These are phyloP conservation scores for Epichloe scottii DNA, from an alignment of 2,329 filamentous ascomycete species.

Conservation along the genomic window DNA sequence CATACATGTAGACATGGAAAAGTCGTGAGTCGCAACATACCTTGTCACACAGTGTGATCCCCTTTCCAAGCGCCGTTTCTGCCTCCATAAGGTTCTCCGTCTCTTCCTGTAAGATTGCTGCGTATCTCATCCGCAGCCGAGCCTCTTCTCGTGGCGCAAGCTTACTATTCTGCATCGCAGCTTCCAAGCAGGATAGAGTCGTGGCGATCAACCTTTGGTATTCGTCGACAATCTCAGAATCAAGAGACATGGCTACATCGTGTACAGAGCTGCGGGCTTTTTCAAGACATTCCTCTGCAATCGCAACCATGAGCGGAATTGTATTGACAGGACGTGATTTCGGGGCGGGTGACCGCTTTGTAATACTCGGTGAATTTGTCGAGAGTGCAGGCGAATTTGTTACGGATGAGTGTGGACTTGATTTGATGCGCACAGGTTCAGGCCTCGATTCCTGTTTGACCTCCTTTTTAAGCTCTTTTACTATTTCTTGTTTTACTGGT, in stretches of 20 bases:
- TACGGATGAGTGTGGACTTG: conserved; percentile 26
- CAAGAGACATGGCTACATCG: conserved; percentile 27
- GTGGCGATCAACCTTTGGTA: conserved; percentile 64
- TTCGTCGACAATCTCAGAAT: conserved; percentile 37
- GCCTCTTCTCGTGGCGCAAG: conserved; percentile 56
- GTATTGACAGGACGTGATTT: conserved; percentile 35
- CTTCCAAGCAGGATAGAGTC: conserved; percentile 59
- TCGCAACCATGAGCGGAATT: conserved; percentile 49
- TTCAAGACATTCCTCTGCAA: conserved; percentile 64
- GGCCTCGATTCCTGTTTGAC: conserved; percentile 8
- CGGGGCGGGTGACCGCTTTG: conserved; percentile 29
- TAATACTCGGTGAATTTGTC: conserved; percentile 26
- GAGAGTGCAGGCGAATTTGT: conserved; percentile 30
- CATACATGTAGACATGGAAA: background rate
- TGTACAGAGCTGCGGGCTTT: conserved; percentile 48
- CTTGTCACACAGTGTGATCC: conserved; percentile 56
- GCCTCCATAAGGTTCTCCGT: conserved; percentile 65
- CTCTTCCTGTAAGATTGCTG: conserved; percentile 58
- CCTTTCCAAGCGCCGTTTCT: conserved; percentile 59
- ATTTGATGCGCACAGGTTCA: conserved; percentile 16
- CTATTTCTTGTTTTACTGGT: conserved; percentile 7
- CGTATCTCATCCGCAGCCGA: conserved; percentile 56
- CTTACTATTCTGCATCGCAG: conserved; percentile 48
- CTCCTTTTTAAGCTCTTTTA: conserved; percentile 1
- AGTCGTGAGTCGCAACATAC: conserved; percentile 21